A percentile compares a stretch with the other conserved stretches of the same genome.
Conservation (phyloP, 805 yeast genomes). For the Kluyveromyces lactis region DNA sequence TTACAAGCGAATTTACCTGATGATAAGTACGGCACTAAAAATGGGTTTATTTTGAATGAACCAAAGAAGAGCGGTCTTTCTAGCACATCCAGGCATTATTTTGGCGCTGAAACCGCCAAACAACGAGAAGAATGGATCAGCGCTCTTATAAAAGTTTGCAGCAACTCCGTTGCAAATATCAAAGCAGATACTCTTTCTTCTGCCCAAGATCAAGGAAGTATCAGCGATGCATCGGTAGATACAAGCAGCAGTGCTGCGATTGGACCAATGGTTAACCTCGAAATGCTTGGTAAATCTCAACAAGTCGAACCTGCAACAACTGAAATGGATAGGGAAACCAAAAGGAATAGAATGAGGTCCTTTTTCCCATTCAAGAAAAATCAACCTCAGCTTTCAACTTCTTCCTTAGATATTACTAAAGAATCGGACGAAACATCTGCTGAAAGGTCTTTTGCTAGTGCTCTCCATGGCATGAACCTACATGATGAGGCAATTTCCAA, state of each 20-base stretch:
- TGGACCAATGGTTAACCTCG: conserved; percentile 10
- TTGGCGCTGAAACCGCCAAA: conserved; percentile 71
- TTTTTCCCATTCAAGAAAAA: conserved; percentile 47
- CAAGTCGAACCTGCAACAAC: conserved; percentile 6
- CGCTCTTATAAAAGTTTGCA: conserved; percentile 5
- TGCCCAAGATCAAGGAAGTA: conserved; percentile 2
- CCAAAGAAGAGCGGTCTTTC: conserved; percentile 33
- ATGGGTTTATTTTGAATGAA: conserved; percentile 32
- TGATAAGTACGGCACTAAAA: conserved; percentile 29
- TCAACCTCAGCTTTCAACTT: conserved; percentile 5
- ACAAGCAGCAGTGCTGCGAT: conserved; percentile 2
- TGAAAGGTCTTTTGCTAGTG: conserved; percentile 21
- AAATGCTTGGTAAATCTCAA: conserved; percentile 9
- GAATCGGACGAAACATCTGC: conserved; percentile 15
- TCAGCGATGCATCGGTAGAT: conserved; percentile 5
- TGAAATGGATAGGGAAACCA: conserved; percentile 32
- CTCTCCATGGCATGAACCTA: conserved; percentile 27
- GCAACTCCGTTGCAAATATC: conserved; percentile 4
- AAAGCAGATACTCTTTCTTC: conserved; percentile 4
- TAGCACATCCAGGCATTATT: conserved; percentile 43
- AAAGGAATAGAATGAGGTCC: conserved; percentile 46
- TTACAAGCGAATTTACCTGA: conserved; percentile 30
- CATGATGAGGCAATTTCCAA: conserved; percentile 12
- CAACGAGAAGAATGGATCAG: conserved; percentile 70
- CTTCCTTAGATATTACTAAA: conserved; percentile 19